A percentile compares a stretch with the other conserved stretches of the same genome.
Evolutionary conservation across 805 yeast species (phyloP).

Genomic region (Lachancea dasiensis): DNA sequence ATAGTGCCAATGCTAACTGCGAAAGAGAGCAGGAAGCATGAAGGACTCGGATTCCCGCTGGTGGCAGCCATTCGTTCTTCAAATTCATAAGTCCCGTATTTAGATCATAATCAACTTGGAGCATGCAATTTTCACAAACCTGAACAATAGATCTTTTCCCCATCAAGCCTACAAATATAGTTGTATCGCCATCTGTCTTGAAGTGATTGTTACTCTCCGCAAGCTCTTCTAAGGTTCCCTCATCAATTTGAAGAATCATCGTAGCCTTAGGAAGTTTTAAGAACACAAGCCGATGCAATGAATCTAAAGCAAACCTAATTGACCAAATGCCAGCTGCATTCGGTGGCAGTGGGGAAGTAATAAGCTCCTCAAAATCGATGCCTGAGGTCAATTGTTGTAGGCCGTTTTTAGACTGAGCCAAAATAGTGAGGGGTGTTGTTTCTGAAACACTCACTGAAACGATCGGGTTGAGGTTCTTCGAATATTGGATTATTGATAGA

Average conservation of each 20-base stretch:
- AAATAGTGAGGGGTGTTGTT: constrained; percentile 24
- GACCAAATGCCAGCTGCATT: constrained; percentile 60
- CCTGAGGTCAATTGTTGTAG: constrained; percentile 51
- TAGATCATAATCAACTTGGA: constrained; percentile 38
- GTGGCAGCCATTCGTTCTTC: constrained; percentile 68
- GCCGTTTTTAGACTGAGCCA: constrained; percentile 26
- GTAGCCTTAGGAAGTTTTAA: constrained; percentile 21
- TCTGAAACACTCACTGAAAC: constrained; percentile 35
- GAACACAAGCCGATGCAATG: constrained; percentile 22
- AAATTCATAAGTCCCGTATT: constrained; percentile 25
- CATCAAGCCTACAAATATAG: constrained; percentile 64
- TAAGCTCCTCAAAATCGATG: constrained; percentile 53
- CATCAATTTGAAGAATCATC: constrained; percentile 21
- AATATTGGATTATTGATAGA: constrained; percentile 49
- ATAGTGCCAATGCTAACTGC: constrained; percentile 66
- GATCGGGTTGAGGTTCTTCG: constrained; percentile 46
- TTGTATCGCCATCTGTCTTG: constrained; percentile 50
- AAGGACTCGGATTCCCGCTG: constrained; percentile 61
- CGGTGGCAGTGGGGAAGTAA: constrained; percentile 70
- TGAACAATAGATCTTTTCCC: constrained; percentile 64
- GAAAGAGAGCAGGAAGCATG: constrained; percentile 56
- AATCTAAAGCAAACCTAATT: constrained; percentile 38
- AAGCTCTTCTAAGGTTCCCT: constrained; percentile 62
- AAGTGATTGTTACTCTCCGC: constrained; percentile 68
- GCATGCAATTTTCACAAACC: constrained; percentile 62